Base-by-base conservation (phyloP, 148 eudicot genomes). In the Silene conica region DNA sequence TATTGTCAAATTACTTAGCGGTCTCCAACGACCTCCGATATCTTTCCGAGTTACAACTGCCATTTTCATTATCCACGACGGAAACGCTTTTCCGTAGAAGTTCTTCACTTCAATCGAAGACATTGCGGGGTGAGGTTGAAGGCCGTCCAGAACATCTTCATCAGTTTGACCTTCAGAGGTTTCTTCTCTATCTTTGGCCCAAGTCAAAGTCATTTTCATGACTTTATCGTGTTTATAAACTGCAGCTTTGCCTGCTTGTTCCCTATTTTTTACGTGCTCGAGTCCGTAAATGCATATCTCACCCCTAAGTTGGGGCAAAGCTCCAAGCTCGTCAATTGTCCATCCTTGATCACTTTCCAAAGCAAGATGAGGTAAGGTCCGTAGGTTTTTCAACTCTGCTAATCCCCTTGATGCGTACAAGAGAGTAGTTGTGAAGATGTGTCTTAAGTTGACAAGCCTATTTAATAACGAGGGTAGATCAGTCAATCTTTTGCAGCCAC, bases 371-470 rank as follows among this genome's bases (percentile, higher is more conserved):
- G 81, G 81, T 58, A 78, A 31, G 0, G 73, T 73, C 7, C 46
- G 73, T 3, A 78, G 68, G 57, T 19, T 8, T 3, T 57, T 67
- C 7, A 78, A 46, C 9, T 20, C 8, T 8, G 21, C 11, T 14
- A 73, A 20, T 45, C 81, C 73, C 23, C 19, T n/a, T 9, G 73
- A 22, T 10, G 63, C 25, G 5, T 4, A 43, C 46, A 48, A 0
- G 5, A 20, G 11, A 57, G 3, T 0, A 0, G 46, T 4, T 16
- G 63, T 43, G 16, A 18, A 8, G 48, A 77, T 14, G 64, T 77
- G 80, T 18, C 75, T 71, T 55, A 77, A 54, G 7, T 45, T 78
- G 28, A 28, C 20, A 21, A 78, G 45, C 38, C 38, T 78, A 12
- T 73, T 52, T 34, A 78, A 7, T 4, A 13, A 48, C 10, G 15